phyloP scores from a whole-genome alignment of 2,329 filamentous ascomycete genomes.

The Talaromyces sp. region DNA sequence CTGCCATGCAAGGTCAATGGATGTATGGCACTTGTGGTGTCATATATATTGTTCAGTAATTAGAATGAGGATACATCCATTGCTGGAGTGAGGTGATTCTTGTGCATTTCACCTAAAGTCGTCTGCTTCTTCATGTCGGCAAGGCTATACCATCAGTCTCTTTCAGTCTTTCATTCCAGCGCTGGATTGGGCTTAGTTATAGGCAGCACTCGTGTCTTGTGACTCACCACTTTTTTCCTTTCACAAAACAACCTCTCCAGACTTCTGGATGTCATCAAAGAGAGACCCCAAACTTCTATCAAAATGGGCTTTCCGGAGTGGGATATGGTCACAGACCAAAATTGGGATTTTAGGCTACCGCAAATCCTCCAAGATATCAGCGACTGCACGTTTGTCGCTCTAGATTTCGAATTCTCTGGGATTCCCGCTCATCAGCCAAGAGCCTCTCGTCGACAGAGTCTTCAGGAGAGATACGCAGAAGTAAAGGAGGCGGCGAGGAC shows the following conservation, averaged over 20 bases:
- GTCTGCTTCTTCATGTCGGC: neutral
- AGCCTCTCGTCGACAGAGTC: conserved; percentile 41
- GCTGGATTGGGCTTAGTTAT: neutral
- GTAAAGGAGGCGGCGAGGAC: conserved; percentile 56
- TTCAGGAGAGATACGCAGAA: conserved; percentile 59
- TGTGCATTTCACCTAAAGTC: neutral
- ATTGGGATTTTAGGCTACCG: conserved; percentile 49
- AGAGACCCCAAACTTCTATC: neutral
- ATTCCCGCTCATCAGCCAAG: conserved; percentile 45
- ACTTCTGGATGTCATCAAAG: neutral
- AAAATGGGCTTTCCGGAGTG: conserved; percentile 46
- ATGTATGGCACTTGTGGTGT: too few relatives aligned
- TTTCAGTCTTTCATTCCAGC: neutral
- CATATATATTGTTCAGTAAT: too few relatives aligned
- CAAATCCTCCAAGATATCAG: conserved; percentile 55
- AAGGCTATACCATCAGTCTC: neutral
- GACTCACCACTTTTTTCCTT: neutral
- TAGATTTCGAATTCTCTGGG: conserved; percentile 64
- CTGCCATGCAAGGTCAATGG: too few relatives aligned
- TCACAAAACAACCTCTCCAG: neutral
- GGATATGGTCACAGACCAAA: conserved; percentile 39
- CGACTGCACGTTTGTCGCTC: conserved; percentile 56
- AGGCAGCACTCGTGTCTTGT: neutral
- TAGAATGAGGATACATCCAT: too few relatives aligned
- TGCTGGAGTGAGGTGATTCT: neutral